phyloP scores from a whole-genome alignment of 176 grass and related monocot species.

The Sorghum bicolor region Sorghum_bicolor_NCBIv3 NC_012872.2:60834001-60834500 shows the following conservation, averaged over 20 bases:
- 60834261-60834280: too few relatives aligned
- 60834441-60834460: too few relatives aligned
- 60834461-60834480: too few relatives aligned
- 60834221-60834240: too few relatives aligned
- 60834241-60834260: too few relatives aligned
- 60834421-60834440: too few relatives aligned
- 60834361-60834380: too few relatives aligned
- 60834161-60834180: background rate
- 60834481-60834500: too few relatives aligned
- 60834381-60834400: too few relatives aligned
- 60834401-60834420: too few relatives aligned
- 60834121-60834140: constrained; percentile 10
- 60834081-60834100: background rate
- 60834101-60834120: background rate
- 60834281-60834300: background rate
- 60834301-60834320: background rate
- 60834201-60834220: background rate
- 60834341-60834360: background rate
- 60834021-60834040: background rate
- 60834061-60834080: background rate
- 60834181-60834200: background rate
- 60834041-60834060: background rate
- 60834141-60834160: background rate
- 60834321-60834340: constrained; percentile 6
- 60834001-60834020: background rate